These are phyloP conservation scores for Butyriboletus appendiculatus DNA, from an alignment of 1,284 basidiomycete genomes.

Conservation along the genomic window DNA sequence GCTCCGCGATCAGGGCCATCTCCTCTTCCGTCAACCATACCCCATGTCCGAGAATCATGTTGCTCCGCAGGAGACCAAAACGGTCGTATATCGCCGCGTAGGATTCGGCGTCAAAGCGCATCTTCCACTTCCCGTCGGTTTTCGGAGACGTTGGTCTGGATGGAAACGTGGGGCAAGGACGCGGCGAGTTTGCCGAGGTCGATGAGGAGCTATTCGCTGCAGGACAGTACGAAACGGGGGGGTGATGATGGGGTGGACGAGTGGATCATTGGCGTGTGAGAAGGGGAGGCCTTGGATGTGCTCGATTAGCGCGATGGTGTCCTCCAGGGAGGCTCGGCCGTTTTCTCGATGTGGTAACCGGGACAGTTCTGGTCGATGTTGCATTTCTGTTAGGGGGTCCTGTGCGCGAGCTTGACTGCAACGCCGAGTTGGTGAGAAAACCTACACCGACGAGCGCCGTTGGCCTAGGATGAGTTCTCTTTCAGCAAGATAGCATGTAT, in stretches of 20 bases:
- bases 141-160: constrained; percentile 94
- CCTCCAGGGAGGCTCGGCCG: constrained; percentile 55
- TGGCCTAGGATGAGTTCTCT: constrained; percentile 56
- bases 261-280: constrained; percentile 33
- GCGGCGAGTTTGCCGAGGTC: constrained; percentile 55
- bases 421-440: constrained; percentile 9
- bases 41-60: constrained; percentile 89
- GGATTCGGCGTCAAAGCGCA: constrained; percentile 67
- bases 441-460: constrained; percentile 82
- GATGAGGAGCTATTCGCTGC: constrained; percentile 67
- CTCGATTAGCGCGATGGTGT: constrained; percentile 64
- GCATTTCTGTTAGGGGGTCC: constrained; percentile 64
- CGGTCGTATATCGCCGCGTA: constrained; percentile 84
- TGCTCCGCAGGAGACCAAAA: constrained; percentile 71
- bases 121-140: constrained; percentile 74
- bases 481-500: background rate
- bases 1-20: constrained; percentile 65
- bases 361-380: constrained; percentile 86
- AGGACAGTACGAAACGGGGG: constrained; percentile 96
- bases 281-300: constrained; percentile 62
- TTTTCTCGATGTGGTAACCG: constrained; percentile 70
- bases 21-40: constrained; percentile 78
- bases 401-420: constrained; percentile 1
- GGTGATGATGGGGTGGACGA: constrained; percentile 89
- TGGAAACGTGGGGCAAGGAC: constrained; percentile 57